Conservation (phyloP, 805 yeast species). For the Metschnikowia vanudenii region DNA sequence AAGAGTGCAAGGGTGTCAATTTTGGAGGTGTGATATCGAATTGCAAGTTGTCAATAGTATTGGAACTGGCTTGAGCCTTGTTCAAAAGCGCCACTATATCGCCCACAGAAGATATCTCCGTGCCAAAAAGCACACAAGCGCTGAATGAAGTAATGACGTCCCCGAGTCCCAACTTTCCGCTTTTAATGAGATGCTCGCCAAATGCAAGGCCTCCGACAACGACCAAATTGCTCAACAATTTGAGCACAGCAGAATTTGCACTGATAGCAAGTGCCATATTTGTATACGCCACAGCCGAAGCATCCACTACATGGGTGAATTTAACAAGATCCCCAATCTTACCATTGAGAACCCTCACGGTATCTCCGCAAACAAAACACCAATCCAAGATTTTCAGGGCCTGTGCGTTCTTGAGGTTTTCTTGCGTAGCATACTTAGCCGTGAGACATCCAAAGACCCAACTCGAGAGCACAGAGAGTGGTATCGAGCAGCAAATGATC, state of each 20-base stretch:
- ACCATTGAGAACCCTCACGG: conserved; percentile 63
- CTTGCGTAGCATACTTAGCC: conserved; percentile 47
- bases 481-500: conserved; percentile 71
- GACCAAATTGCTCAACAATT: conserved; percentile 62
- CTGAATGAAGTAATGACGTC: conserved; percentile 80
- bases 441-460: conserved; percentile 51
- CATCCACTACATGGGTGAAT: conserved; percentile 38
- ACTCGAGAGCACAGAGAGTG: conserved; percentile 56
- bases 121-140: conserved; percentile 73
- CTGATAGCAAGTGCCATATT: conserved; percentile 48
- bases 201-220: conserved; percentile 94
- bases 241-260: conserved; percentile 55
- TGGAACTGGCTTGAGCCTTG: conserved; percentile 70
- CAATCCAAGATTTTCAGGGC: conserved; percentile 68
- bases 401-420: conserved; percentile 54
- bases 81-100: conserved; percentile 60
- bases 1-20: background rate
- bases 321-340: conserved; percentile 49
- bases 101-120: conserved; percentile 53
- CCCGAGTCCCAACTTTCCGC: conserved; percentile 52
- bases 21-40: background rate
- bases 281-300: conserved; percentile 40
- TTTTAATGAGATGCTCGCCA: conserved; percentile 66
- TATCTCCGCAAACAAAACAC: conserved; percentile 57
- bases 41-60: conserved; percentile 42